These are phyloP conservation scores for Takakia lepidozioides DNA, from an alignment of 225 moss, liverwort and hornwort species.

Conservation along the genomic window DNA sequence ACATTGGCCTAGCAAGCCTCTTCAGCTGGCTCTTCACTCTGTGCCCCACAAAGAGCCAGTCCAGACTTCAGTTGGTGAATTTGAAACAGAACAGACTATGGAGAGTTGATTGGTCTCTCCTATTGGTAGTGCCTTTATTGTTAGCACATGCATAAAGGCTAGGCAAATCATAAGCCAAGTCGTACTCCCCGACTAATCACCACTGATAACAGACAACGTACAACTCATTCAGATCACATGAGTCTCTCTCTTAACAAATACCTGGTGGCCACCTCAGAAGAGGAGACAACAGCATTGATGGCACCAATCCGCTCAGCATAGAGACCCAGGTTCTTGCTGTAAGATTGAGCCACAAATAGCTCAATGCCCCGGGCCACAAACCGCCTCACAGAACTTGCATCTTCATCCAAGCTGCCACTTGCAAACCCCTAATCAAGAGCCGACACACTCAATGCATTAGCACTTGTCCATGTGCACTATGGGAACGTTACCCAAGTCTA, in stretches of 20 bases:
- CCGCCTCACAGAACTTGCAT: slow-evolving; percentile 77
- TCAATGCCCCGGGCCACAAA: slow-evolving; percentile 83
- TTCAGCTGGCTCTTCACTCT: slow-evolving; percentile 98
- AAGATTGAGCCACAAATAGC: slow-evolving; percentile 85
- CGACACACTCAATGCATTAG: too few relatives aligned
- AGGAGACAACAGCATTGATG: slow-evolving; percentile 67
- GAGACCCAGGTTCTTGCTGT: slow-evolving; percentile 93
- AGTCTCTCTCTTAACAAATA: slow-evolving; percentile 12
- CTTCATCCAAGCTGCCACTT: slow-evolving; percentile 91
- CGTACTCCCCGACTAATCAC: too few relatives aligned
- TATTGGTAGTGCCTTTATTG: too few relatives aligned
- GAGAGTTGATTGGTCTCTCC: too few relatives aligned
- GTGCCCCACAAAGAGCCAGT: too few relatives aligned
- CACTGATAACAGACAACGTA: neutral
- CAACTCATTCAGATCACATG: neutral
- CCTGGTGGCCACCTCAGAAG: slow-evolving; percentile 69
- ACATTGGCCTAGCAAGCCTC: slow-evolving; percentile 89
- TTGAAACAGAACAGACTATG: too few relatives aligned
- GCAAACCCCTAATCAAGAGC: slow-evolving; percentile 99
- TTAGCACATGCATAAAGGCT: too few relatives aligned
- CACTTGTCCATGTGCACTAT: too few relatives aligned
- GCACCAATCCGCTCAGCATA: slow-evolving; percentile 97
- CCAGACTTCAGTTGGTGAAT: too few relatives aligned
- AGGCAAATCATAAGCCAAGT: too few relatives aligned
- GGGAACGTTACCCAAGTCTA: too few relatives aligned